Evolutionary conservation across 2,329 filamentous ascomycete genomes (phyloP), one percentile per base, ranked within the genome.

Genomic region (Fusarium drepaniforme): DNA sequence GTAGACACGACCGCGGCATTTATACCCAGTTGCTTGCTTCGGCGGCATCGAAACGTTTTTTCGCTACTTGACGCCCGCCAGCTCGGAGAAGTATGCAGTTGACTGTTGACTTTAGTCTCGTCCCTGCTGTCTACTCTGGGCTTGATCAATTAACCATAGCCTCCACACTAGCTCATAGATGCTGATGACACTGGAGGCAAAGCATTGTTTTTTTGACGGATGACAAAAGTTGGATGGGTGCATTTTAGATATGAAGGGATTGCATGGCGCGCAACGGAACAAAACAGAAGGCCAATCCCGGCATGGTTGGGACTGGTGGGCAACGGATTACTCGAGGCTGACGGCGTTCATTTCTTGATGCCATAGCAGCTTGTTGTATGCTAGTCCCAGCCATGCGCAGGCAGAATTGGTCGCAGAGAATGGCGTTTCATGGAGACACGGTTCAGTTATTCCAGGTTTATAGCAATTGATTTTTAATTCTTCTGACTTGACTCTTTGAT

Each of bases 111-210:
- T 11, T 30, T 51, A 25, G 56, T 51, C 42, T 37, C 18, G 15
- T 66, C 51, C 66, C 40, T 67, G 64, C 57, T 67, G 25, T 61
- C 68, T 73, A 38, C 61, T 58, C 60, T 35, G 35, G 64, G 58
- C 53, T 56, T 69, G 70, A 70, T 67, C 74, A 72, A 78, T 78
- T 78, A 78, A 78, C 76, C 64, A 57, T 75, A 78, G 70, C 70
- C 67, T 74, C 64, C 53, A 78, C 72, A 63, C 65, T 65, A 74
- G 68, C 68, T 65, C 58, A 38, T 60, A 53, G 49, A 65, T 64
- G 53, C 62, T 42, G 33, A 51, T 64, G 21, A 59, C 38, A 57
- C 38, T 62, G 58, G 68, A 69, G 57, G 73, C 64, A 30, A 67
- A 57, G 57, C 35, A 21, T 61, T 68, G 60, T 61, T 68, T 60